phyloP scores from a whole-genome alignment of 306 rosid genomes.

The Arachis stenosperma region DNA sequence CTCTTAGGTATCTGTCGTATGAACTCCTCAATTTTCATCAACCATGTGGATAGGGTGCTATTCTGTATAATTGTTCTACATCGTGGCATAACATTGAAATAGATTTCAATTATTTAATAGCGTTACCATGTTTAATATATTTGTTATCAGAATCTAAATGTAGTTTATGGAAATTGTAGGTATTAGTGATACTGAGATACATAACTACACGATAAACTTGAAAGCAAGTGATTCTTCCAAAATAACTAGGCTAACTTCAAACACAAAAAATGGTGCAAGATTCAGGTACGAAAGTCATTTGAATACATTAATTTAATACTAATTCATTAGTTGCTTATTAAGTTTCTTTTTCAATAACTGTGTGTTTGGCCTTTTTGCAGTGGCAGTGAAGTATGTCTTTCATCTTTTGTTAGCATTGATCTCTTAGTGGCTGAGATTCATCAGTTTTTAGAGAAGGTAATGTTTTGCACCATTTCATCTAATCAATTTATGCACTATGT shows the following conservation, averaged over 20 bases:
- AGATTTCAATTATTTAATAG: slow-evolving; percentile 26
- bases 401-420: slow-evolving; percentile 51
- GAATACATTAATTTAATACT: slow-evolving; percentile 24
- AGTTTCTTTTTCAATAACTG: slow-evolving; percentile 8
- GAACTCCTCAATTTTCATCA: neutral
- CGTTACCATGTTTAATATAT: slow-evolving; percentile 1
- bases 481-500: slow-evolving; percentile 14
- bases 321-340: slow-evolving; percentile 15
- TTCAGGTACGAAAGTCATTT: slow-evolving; percentile 68
- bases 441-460: slow-evolving; percentile 71
- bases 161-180: slow-evolving; percentile 57
- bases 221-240: slow-evolving; percentile 60
- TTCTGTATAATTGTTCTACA: neutral
- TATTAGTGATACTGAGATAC: slow-evolving; percentile 53
- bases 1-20: slow-evolving; percentile 8
- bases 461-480: slow-evolving; percentile 32
- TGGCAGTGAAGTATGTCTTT: slow-evolving; percentile 81
- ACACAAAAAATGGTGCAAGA: slow-evolving; percentile 67
- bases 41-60: slow-evolving; percentile 18
- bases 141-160: slow-evolving; percentile 16
- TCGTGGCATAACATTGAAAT: slow-evolving; percentile 12
- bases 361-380: slow-evolving; percentile 50
- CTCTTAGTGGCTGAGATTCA: slow-evolving; percentile 61
- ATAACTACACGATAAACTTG: slow-evolving; percentile 55
- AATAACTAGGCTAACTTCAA: slow-evolving; percentile 59